Conservation (phyloP, 306 rosid species). For the Boehmeria nivea region DNA sequence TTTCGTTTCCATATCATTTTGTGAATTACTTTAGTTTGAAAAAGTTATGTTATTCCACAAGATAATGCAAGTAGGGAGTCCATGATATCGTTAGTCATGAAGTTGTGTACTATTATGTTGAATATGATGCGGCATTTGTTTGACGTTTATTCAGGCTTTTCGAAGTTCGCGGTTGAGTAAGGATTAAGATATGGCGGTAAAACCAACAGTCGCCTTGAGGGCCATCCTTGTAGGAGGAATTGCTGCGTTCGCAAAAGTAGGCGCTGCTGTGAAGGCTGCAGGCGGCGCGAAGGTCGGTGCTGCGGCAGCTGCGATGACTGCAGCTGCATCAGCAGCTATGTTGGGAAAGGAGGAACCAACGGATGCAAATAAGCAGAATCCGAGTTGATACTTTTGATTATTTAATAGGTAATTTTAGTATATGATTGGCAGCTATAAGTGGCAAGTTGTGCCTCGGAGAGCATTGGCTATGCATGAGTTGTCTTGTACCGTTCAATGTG, state of each 20-base stretch:
- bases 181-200: constrained; percentile 42
- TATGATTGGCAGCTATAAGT: constrained; percentile 11
- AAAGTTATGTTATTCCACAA: no score
- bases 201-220: constrained; percentile 82
- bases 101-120: no score
- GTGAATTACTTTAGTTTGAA: no score
- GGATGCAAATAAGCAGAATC: constrained; percentile 40
- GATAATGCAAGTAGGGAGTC: no score
- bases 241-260: constrained; percentile 81
- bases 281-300: constrained; percentile 76
- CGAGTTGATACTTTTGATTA: constrained; percentile 21
- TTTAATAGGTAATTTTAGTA: constrained; percentile 4
- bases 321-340: constrained; percentile 80
- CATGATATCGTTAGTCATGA: no score
- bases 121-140: no score
- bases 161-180: no score
- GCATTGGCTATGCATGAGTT: no score
- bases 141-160: no score
- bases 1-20: no score
- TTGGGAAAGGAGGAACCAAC: constrained; percentile 38
- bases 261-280: constrained; percentile 75
- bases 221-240: constrained; percentile 81
- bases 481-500: constrained; percentile 10
- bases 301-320: constrained; percentile 78
- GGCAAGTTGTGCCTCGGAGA: constrained; percentile 3